Conservation (phyloP, 2,329 filamentous ascomycete species). For the Tolypocladium paradoxum region DNA sequence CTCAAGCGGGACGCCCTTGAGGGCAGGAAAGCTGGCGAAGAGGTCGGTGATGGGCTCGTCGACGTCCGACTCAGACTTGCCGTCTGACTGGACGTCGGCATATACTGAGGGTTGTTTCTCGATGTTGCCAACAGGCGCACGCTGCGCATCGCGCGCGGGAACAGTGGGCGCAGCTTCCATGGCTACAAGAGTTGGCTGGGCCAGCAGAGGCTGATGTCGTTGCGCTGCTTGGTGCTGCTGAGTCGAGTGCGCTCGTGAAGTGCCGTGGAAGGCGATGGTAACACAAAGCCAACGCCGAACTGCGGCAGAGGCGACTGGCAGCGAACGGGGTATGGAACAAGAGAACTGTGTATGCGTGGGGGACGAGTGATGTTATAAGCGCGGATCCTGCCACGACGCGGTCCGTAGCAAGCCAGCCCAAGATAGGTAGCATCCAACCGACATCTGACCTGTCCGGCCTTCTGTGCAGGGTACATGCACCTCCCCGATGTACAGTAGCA, state of each 20-base stretch:
- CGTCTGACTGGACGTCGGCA: conserved; percentile 7
- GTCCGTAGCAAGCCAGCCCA: too few species aligned
- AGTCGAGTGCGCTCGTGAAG: not conserved
- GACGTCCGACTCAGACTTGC: conserved; percentile 15
- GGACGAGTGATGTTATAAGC: not conserved
- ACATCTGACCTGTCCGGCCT: too few species aligned
- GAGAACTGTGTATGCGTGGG: too few species aligned
- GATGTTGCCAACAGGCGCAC: not conserved
- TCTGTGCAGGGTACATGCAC: too few species aligned
- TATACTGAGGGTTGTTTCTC: conserved; percentile 14
- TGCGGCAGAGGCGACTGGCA: not conserved
- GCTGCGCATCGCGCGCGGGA: not conserved
- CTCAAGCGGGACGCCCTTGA: conserved; percentile 31
- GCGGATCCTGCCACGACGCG: too few species aligned
- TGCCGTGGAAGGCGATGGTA: not conserved
- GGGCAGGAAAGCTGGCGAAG: conserved; percentile 29
- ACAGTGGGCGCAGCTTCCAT: not conserved
- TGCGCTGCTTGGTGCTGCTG: not conserved
- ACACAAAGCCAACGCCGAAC: not conserved
- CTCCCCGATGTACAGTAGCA: too few species aligned
- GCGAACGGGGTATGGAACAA: not conserved
- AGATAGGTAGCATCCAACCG: too few species aligned
- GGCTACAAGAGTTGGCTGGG: not conserved
- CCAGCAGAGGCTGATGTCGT: not conserved
- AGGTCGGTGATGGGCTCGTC: conserved; percentile 23